Base-by-base conservation (phyloP, 2,329 filamentous ascomycete genomes). In the Hypoxylon sp. region DNA sequence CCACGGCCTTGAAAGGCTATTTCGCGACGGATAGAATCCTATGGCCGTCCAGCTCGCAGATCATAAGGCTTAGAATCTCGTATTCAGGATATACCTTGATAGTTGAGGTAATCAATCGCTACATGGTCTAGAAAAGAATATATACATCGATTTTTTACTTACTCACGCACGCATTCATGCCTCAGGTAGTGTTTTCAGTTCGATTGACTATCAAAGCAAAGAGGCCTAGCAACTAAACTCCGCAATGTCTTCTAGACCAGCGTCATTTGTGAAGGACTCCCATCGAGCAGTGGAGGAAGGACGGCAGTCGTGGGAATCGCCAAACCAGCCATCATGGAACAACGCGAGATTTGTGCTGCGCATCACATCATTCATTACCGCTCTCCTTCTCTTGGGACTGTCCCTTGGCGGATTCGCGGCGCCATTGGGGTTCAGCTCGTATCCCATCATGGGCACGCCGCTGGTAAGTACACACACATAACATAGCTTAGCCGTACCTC, bases 311-410 rank as follows among this genome's bases (percentile, higher is more conserved):
- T 44, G 52, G 40, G 18, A 40, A 8, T 49, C 62, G 4, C 50
- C 32, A 12, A 9, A 53, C 20, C 56, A 58, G 8, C 11, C 26
- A 1, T 4, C 40, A 11, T 67, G 64, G 64, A 28, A 61, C 24
- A 64, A 11, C 1, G 49, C 48, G 4, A 61, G 44, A 32, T 38
- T 61, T 30, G 46, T 12, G 22, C 26, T 67, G 22, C 56, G 60
- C 9, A 58, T 61, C 4, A 24, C 20, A 32, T 67, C 64, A 16
- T 38, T 40, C 12, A 16, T 61, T 11, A 1, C 61, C 4, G 36
- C 18, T n/a, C 2, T 61, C 11, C 5, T 44, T 38, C 56, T 67
- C 42, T 24, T 67, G 14, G 48, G 3, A 5, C 2, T 67, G n/a
- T 50, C 56, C 6, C 2, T 53, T 9, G 11, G 14, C 3, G 54